phyloP scores from a whole-genome alignment of 208 protist genomes.

The Crithidia bombi region DNA sequence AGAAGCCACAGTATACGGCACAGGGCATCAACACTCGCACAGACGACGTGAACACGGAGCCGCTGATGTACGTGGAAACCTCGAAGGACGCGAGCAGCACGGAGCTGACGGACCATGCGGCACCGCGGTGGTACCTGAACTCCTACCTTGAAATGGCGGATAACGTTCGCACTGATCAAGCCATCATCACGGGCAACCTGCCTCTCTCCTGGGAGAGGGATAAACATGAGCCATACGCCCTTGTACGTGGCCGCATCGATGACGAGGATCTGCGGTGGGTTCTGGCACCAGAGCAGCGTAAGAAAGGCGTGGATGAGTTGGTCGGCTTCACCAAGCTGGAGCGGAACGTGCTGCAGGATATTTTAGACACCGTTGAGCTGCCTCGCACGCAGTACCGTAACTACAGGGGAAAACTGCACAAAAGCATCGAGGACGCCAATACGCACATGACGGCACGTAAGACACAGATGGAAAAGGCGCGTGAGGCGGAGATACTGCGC shows the following conservation, averaged over 20 bases:
- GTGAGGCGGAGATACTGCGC: slow-evolving; percentile 76
- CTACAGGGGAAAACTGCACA: slow-evolving; percentile 89
- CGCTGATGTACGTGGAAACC: slow-evolving; percentile 87
- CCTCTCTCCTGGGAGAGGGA: slow-evolving; percentile 82
- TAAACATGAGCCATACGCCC: slow-evolving; percentile 85
- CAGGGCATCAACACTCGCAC: slow-evolving; percentile 81
- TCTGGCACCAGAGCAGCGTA: slow-evolving; percentile 62
- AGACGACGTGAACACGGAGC: slow-evolving; percentile 88
- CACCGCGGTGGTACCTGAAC: slow-evolving; percentile 86
- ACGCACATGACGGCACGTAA: slow-evolving; percentile 74
- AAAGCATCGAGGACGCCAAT: slow-evolving; percentile 84
- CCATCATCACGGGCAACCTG: slow-evolving; percentile 77
- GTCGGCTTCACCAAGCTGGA: slow-evolving; percentile 73
- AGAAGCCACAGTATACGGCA: slow-evolving; percentile 78
- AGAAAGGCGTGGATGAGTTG: slow-evolving; percentile 64
- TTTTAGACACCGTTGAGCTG: slow-evolving; percentile 84
- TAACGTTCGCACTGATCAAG: slow-evolving; percentile 70
- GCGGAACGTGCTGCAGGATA: slow-evolving; percentile 74
- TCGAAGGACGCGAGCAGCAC: slow-evolving; percentile 81
- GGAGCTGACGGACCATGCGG: slow-evolving; percentile 79
- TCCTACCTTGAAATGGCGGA: slow-evolving; percentile 89
- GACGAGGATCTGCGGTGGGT: slow-evolving; percentile 87
- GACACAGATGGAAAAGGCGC: slow-evolving; percentile 74
- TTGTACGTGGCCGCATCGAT: slow-evolving; percentile 83
- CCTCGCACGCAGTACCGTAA: slow-evolving; percentile 84